Evolutionary conservation across 345 rosid species (phyloP).

Genomic region (thale cress (Arabidopsis thaliana)): TAIR10.1 NC_003076.8:5377501-5378000

Average conservation of each 20-base stretch:
- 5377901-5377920: not conserved
- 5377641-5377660: slow-evolving; percentile 52
- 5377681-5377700: not conserved
- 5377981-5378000: slow-evolving; percentile 72
- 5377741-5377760: too few species aligned
- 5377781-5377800: not conserved
- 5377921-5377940: not conserved
- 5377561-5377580: slow-evolving; percentile 64
- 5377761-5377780: not conserved
- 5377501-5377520: slow-evolving; percentile 67
- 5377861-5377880: not conserved
- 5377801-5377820: too few species aligned
- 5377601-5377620: slow-evolving; percentile 55
- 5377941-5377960: not conserved
- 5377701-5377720: too few species aligned
- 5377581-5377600: slow-evolving; percentile 84
- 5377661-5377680: not conserved
- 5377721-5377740: too few species aligned
- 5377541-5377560: slow-evolving; percentile 61
- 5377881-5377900: not conserved
- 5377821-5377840: not conserved
- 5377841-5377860: not conserved
- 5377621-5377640: slow-evolving; percentile 60
- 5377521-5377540: slow-evolving; percentile 62
- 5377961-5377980: not conserved